Conservation (phyloP, 2,329 filamentous ascomycete species). For the Curvularia sp. region DNA sequence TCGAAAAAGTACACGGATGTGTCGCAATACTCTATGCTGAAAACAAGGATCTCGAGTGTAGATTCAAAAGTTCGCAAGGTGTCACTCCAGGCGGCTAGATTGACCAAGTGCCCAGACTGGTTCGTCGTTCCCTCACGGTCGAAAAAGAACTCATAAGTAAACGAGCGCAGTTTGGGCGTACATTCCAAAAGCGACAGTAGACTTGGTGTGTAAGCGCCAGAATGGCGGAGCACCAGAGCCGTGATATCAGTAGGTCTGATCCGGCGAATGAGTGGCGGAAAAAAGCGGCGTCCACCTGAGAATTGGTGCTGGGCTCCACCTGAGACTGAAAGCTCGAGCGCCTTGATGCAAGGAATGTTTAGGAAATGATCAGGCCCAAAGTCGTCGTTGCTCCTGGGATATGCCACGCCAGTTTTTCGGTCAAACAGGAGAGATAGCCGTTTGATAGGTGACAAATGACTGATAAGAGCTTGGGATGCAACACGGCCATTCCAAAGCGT, state of each 20-base stretch:
- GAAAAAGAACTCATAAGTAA: slow-evolving; percentile 36
- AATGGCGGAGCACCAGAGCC: slow-evolving; percentile 29
- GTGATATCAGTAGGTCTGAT: slow-evolving; percentile 27
- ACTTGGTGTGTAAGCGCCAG: slow-evolving; percentile 12
- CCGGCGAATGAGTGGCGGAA: slow-evolving; percentile 6
- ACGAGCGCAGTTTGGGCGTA: slow-evolving; percentile 29
- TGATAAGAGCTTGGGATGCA: slow-evolving; percentile 20
- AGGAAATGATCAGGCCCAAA: slow-evolving; percentile 23
- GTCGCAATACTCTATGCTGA: slow-evolving; percentile 35
- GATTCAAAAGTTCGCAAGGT: slow-evolving; percentile 15
- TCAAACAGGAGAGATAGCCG: slow-evolving; percentile 32
- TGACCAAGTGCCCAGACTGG: slow-evolving; percentile 19
- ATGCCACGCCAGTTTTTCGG: slow-evolving; percentile 19
- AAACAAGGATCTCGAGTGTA: slow-evolving; percentile 28
- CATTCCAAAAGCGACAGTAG: slow-evolving; percentile 19
- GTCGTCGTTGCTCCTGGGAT: slow-evolving; percentile 6
- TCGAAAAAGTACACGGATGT: slow-evolving; percentile 23
- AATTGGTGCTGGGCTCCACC: background rate
- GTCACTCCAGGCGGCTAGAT: slow-evolving; percentile 28
- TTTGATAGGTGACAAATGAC: slow-evolving; percentile 27
- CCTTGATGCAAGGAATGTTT: slow-evolving; percentile 22
- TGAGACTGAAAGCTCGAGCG: slow-evolving; percentile 25
- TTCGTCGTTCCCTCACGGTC: slow-evolving; percentile 16
- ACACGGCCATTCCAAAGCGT: slow-evolving; percentile 11
- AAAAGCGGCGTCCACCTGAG: background rate